Percentiles rank a stretch among this genome's conserved stretches.
These are phyloP conservation scores for Phellopilus nigrolimitatus DNA, from an alignment of 1,284 basidiomycete genomes.

Conservation along the genomic window DNA sequence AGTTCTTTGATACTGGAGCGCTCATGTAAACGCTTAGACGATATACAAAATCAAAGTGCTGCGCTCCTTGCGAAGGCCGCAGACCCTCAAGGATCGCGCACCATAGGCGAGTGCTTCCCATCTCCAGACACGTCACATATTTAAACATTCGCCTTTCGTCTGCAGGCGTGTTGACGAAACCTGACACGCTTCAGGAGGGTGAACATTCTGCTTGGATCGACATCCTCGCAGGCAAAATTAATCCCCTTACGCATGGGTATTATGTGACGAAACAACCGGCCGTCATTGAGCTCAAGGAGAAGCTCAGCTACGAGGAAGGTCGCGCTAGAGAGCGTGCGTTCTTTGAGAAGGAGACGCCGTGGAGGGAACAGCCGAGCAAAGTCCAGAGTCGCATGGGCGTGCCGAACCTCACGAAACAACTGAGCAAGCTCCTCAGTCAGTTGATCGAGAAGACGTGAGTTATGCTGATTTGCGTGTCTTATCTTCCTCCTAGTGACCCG, in stretches of 20 bases:
- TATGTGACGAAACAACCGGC: conserved; percentile 35
- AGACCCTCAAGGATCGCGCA: conserved; percentile 33
- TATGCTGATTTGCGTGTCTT: neutral
- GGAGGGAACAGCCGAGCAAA: conserved; percentile 1
- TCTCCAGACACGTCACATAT: neutral
- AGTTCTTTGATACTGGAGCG: neutral
- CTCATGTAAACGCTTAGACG: conserved; percentile 27
- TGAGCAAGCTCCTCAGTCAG: conserved; percentile 31
- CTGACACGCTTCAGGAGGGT: conserved; percentile 29
- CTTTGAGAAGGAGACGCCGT: conserved; percentile 29
- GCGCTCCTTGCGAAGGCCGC: conserved; percentile 31
- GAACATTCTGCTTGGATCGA: conserved; percentile 29
- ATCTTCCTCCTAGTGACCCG: neutral
- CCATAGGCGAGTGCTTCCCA: conserved; percentile 29
- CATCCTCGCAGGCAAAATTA: conserved; percentile 30
- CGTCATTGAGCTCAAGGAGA: conserved; percentile 28
- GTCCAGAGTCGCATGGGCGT: conserved; percentile 34
- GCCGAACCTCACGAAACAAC: conserved; percentile 27
- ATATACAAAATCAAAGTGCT: conserved; percentile 40
- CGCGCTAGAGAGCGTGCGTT: conserved; percentile 29
- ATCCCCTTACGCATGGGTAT: conserved; percentile 32
- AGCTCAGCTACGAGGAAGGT: conserved; percentile 26
- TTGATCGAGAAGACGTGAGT: conserved; percentile 32
- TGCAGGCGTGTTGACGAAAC: conserved; percentile 38
- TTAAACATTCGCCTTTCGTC: neutral